phyloP scores from a whole-genome alignment of 768 basidiomycete genomes.

The Boletales sp. region DNA sequence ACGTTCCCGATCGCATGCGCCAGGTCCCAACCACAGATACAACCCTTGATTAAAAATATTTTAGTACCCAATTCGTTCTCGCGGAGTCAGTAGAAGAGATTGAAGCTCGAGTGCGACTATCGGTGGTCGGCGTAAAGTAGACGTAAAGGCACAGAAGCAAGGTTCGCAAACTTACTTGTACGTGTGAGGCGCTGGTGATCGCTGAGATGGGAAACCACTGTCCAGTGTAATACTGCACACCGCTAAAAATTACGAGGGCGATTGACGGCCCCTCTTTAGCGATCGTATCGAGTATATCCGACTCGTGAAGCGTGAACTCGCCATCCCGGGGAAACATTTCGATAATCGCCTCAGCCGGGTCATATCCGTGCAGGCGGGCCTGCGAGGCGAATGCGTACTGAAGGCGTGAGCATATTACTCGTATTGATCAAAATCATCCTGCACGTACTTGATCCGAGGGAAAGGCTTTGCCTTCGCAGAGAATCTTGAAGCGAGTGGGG shows the following conservation, averaged over 20 bases:
- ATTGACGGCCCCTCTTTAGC: slow-evolving; percentile 70
- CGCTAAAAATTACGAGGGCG: slow-evolving; percentile 88
- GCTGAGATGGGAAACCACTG: slow-evolving; percentile 87
- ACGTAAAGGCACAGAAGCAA: slow-evolving; percentile 24
- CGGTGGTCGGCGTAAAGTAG: slow-evolving; percentile 9
- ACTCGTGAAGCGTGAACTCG: slow-evolving; percentile 81
- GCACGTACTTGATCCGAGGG: slow-evolving; percentile 88
- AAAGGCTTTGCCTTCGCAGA: slow-evolving; percentile 93
- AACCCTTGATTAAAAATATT: slow-evolving; percentile 56
- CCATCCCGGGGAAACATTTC: slow-evolving; percentile 77
- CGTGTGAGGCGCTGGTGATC: slow-evolving; percentile 82
- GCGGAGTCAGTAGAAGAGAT: slow-evolving; percentile 6
- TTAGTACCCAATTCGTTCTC: slow-evolving; percentile 11
- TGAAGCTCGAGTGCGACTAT: slow-evolving; percentile 5
- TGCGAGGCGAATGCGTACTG: slow-evolving; percentile 99
- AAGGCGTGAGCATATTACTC: slow-evolving; percentile 8
- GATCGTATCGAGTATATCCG: slow-evolving; percentile 81
- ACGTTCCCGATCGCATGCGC: slow-evolving; percentile 97
- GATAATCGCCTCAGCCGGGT: slow-evolving; percentile 69
- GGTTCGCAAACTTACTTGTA: slow-evolving; percentile 52
- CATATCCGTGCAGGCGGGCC: slow-evolving; percentile 71
- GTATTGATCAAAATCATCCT: slow-evolving; percentile 5
- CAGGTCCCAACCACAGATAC: slow-evolving; percentile 93
- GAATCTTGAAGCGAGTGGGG: slow-evolving; percentile 79
- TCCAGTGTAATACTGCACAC: slow-evolving; percentile 97